A percentile compares a stretch with the other conserved stretches of the same genome.
phyloP scores from a whole-genome alignment of 2,329 filamentous ascomycete species.

The Aspergillus sp. region DNA sequence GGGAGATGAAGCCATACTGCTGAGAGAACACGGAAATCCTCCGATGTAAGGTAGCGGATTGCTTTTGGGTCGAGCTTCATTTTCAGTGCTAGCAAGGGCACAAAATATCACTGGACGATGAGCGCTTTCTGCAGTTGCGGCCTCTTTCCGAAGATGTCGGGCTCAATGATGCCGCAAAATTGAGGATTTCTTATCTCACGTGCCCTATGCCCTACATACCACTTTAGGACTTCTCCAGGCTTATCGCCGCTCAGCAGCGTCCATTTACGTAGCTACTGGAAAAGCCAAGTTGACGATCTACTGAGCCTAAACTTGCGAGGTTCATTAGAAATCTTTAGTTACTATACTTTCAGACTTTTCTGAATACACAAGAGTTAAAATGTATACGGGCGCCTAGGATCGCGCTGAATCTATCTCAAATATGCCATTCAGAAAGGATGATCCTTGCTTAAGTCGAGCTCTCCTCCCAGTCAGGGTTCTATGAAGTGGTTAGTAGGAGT shows the following conservation, averaged over 20 bases:
- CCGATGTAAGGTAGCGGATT: constrained; percentile 85
- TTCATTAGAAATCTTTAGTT: constrained; percentile 21
- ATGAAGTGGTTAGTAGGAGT: constrained; percentile 30
- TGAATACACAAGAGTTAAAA: constrained; percentile 42
- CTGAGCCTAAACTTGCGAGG: no score
- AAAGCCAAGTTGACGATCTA: no score
- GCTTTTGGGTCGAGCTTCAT: constrained; percentile 97
- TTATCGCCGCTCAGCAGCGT: neutral
- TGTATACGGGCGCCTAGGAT: constrained; percentile 29
- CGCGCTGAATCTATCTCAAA: constrained; percentile 25
- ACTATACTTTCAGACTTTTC: constrained; percentile 40
- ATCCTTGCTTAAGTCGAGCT: constrained; percentile 39
- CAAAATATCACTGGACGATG: neutral
- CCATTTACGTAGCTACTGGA: no score
- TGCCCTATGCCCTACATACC: constrained; percentile 48
- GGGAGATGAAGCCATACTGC: constrained; percentile 65
- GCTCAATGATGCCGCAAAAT: constrained; percentile 25
- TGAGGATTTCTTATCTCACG: constrained; percentile 36
- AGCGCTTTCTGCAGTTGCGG: neutral
- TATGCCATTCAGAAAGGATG: constrained; percentile 25
- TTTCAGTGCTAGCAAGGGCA: neutral
- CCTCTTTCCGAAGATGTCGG: constrained; percentile 16
- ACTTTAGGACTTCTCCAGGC: constrained; percentile 22
- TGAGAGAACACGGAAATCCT: constrained; percentile 94
- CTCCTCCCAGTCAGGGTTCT: constrained; percentile 53